These are phyloP conservation scores for Acacia melanoxylon DNA, from an alignment of 306 rosid species.

Conservation along the genomic window DNA sequence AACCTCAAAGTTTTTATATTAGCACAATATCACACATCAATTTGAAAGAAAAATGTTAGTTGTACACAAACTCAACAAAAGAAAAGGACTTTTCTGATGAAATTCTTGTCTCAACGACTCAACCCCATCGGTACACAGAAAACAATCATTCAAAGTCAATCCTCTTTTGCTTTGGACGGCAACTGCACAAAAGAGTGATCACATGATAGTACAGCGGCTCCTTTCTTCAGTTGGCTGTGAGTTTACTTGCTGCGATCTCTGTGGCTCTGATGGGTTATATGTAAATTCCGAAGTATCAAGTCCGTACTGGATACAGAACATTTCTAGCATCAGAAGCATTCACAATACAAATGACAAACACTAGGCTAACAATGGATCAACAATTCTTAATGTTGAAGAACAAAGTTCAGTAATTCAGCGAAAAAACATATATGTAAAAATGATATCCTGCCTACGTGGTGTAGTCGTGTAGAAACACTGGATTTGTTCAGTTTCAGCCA, in stretches of 20 bases:
- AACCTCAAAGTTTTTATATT: not conserved
- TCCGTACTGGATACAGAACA: slow-evolving; percentile 69
- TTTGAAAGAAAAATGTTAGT: slow-evolving; percentile 27
- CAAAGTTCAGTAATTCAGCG: slow-evolving; percentile 1
- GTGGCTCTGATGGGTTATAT: slow-evolving; percentile 87
- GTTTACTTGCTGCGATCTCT: slow-evolving; percentile 72
- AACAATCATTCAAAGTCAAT: slow-evolving; percentile 34
- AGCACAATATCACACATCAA: slow-evolving; percentile 31
- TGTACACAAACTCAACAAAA: slow-evolving; percentile 44
- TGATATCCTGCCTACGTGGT: not conserved
- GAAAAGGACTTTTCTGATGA: slow-evolving; percentile 22
- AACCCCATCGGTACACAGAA: slow-evolving; percentile 19
- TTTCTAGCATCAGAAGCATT: slow-evolving; percentile 2
- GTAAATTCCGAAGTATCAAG: slow-evolving; percentile 91
- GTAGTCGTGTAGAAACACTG: slow-evolving; percentile 1
- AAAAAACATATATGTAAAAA: not conserved
- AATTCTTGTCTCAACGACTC: slow-evolving; percentile 30
- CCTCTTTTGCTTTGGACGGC: slow-evolving; percentile 9
- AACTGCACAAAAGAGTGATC: slow-evolving; percentile 39
- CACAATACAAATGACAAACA: slow-evolving; percentile 17
- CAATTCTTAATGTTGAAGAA: not conserved
- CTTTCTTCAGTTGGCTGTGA: slow-evolving; percentile 89
- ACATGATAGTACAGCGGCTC: slow-evolving; percentile 89
- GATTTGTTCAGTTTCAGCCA: slow-evolving; percentile 3
- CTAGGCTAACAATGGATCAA: not conserved